phyloP scores from a whole-genome alignment of 202 grass and related monocot species.

The Alloteropsis angusta region DNA sequence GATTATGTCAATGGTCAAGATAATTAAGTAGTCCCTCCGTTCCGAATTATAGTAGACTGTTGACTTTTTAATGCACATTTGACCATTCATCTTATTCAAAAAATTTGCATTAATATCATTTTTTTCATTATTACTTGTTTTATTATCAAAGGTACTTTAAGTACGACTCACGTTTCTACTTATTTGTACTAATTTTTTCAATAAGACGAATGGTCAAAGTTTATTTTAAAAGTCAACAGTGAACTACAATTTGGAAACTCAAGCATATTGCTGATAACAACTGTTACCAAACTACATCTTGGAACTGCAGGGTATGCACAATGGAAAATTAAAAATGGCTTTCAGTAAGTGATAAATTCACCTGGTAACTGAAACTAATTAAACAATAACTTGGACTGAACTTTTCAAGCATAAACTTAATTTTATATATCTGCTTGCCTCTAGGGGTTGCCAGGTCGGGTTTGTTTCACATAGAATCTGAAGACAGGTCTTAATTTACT shows the following conservation, averaged over 20 bases:
- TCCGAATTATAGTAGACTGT: too few relatives aligned
- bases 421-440: neutral
- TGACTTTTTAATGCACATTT: too few relatives aligned
- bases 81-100: too few relatives aligned
- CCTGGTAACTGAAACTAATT: neutral
- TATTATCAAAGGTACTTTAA: too few relatives aligned
- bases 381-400: neutral
- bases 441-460: too few relatives aligned
- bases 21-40: constrained; percentile 5
- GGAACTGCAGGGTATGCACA: constrained; percentile 6
- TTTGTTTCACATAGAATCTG: neutral
- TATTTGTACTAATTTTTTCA: too few relatives aligned
- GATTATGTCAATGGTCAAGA: constrained; percentile 24
- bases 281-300: constrained; percentile 49
- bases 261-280: constrained; percentile 38
- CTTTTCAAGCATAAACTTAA: neutral
- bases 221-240: too few relatives aligned
- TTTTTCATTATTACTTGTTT: too few relatives aligned
- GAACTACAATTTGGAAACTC: too few relatives aligned
- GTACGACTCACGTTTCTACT: too few relatives aligned
- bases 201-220: too few relatives aligned
- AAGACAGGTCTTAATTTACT: neutral
- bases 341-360: constrained; percentile 6
- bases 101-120: too few relatives aligned
- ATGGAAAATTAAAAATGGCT: neutral